Evolutionary conservation across 176 grass and related monocot genomes (phyloP).

Genomic region (Juncus effusus): DNA sequence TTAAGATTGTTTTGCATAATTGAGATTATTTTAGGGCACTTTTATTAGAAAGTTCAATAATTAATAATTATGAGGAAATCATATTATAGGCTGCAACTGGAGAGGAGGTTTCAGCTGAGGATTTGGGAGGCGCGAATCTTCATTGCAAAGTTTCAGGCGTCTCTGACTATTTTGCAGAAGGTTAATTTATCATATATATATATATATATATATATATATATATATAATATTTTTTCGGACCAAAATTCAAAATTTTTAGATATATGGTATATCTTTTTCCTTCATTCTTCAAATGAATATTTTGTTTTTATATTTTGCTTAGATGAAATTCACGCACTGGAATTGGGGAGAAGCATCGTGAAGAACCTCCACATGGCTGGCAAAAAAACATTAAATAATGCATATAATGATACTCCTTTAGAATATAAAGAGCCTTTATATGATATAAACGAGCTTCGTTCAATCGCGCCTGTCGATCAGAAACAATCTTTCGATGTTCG

Average conservation of each 20-base stretch:
- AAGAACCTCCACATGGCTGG: slow-evolving; percentile 85
- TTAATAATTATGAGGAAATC: slow-evolving; percentile 27
- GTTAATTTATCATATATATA: slow-evolving; percentile 32
- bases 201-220: neutral
- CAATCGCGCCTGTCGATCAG: slow-evolving; percentile 77
- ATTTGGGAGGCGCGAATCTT: slow-evolving; percentile 92
- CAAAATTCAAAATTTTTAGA: too few relatives aligned
- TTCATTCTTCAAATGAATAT: neutral
- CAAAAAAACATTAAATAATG: slow-evolving; percentile 39
- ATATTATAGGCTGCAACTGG: slow-evolving; percentile 89
- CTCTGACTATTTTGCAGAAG: slow-evolving; percentile 92
- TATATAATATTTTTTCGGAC: too few relatives aligned
- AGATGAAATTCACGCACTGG: slow-evolving; percentile 92
- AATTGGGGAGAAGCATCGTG: slow-evolving; percentile 74
- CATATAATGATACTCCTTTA: slow-evolving; percentile 38
- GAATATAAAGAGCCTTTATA: slow-evolving; percentile 85
- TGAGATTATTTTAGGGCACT: neutral
- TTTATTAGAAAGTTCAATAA: neutral
- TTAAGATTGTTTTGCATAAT: slow-evolving; percentile 2
- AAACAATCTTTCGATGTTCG: slow-evolving; percentile 87
- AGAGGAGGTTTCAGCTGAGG: slow-evolving; percentile 93
- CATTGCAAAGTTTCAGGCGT: slow-evolving; percentile 98
- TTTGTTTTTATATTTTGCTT: slow-evolving; percentile 25
- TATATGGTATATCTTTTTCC: too few relatives aligned
- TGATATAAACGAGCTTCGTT: slow-evolving; percentile 64